Base-by-base conservation (phyloP, 495 filamentous ascomycete genomes). In the Talaromyces proteolyticus region DNA sequence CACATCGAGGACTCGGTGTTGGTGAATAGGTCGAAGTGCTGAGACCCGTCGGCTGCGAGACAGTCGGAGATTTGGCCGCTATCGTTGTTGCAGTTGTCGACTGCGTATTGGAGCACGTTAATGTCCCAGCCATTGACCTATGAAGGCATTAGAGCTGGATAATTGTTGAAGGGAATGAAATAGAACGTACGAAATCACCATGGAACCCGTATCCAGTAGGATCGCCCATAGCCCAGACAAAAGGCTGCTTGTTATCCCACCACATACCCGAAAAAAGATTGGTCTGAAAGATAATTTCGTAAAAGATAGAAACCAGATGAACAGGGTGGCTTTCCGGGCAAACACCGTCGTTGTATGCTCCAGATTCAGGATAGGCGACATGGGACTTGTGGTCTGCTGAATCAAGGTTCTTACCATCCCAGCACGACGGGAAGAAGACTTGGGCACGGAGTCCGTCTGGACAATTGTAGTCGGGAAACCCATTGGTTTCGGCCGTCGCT, bases 81-180 rank as follows among this genome's bases (percentile, higher is more conserved):
- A 3, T 55, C 41, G 52, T 67, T 69, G 46, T 73, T 77, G 72
- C 86, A 89, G 20, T 61, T 68, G 42, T 83, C 62, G 51, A 86
- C 55, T 52, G 81, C 81, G 26, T 73, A 67, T 59, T 87, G 76
- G 17, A 89, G 78, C 46, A 74, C 68, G 4, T 65, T 53, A 44
- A 71, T 61, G 53, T 89, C 78, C 87, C 87, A 91, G 23, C 84
- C 87, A 42, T 86, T 78, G 40, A 89, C 61, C 57, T 67, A 41
- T 26, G 18, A 14, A 49, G 24, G 20, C 37, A 42, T 12, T 29
- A 25, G 24, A 23, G 20, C 1, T 4, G 17, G 14, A 17, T 34
- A 11, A 47, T 14, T 19, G 17, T 23, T 14, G 22, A 7, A 44
- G 16, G 3, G 16, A 42, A 44, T 4, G 18, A 37, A 36, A n/a